These are phyloP conservation scores for Xenoacremonium recifei DNA, from an alignment of 2,329 filamentous ascomycete species.

Conservation along the genomic window DNA sequence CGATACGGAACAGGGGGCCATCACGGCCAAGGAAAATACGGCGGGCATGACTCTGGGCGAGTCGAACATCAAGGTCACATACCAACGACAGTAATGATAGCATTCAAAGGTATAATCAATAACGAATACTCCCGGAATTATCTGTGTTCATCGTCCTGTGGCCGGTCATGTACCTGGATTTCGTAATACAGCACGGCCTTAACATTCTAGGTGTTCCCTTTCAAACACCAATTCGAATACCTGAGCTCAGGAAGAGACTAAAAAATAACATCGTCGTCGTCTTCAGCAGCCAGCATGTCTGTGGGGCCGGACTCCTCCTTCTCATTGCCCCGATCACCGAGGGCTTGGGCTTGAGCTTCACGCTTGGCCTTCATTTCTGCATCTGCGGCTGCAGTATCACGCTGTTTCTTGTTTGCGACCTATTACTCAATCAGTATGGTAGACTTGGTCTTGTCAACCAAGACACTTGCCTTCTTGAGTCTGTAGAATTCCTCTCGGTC, in stretches of 20 bases:
- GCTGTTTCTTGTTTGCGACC: slow-evolving; percentile 80
- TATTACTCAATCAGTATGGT: slow-evolving; percentile 19
- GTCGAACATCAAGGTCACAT: slow-evolving; percentile 89
- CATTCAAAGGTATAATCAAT: slow-evolving; percentile 1
- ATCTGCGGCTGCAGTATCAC: slow-evolving; percentile 69
- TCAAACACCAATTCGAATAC: too few species aligned
- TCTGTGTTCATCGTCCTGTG: neutral
- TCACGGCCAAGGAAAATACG: slow-evolving; percentile 90
- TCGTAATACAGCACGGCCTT: too few species aligned
- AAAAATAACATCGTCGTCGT: slow-evolving; percentile 87
- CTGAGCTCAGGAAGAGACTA: too few species aligned
- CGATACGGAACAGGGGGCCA: slow-evolving; percentile 83
- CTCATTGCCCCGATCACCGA: slow-evolving; percentile 30
- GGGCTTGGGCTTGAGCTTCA: slow-evolving; percentile 41
- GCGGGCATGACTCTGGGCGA: slow-evolving; percentile 76
- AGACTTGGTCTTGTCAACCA: too few species aligned
- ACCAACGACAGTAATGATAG: slow-evolving; percentile 75
- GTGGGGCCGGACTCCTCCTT: slow-evolving; percentile 39
- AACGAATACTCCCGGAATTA: neutral
- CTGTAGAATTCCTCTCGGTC: slow-evolving; percentile 98
- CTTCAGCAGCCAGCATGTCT: slow-evolving; percentile 72
- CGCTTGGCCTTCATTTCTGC: slow-evolving; percentile 75
- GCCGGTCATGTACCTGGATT: too few species aligned
- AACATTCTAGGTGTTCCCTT: too few species aligned
- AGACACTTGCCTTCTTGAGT: slow-evolving; percentile 69